Base-by-base conservation (phyloP, 2,329 filamentous ascomycete species). In the Xylaria sp. region DNA sequence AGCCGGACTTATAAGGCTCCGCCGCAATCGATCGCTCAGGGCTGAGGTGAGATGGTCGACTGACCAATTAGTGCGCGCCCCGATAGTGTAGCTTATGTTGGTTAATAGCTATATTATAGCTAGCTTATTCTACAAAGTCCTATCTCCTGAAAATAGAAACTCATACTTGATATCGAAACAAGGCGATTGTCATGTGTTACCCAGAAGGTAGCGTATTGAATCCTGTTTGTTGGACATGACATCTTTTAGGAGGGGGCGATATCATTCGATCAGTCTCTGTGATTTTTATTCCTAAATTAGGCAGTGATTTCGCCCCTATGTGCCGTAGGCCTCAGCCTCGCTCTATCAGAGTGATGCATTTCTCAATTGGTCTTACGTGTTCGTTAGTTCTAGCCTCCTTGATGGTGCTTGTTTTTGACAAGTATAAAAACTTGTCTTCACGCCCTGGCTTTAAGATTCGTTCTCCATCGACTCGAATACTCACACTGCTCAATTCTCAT, bases 11-110 rank as follows among this genome's bases (percentile, higher is more conserved):
- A 44, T 42, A 60, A 63, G 46, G 10, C 46, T n/a, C 40, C 54
- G 48, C 48, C 48, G 56, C 38, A 40, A 59, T 49, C 44, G 31
- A 49, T 36, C 36, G 17, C 33, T 40, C 11, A 40, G 10, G 31
- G 23, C 48, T 67, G 48, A 67, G 44, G 60, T 67, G 26, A 64
- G 60, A 67, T 64, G n/a, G 20, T 40, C 15, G 23, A 36, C 31
- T 7, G 9, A 15, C 60, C 54, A 64, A 49, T 67, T 26, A 60
- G 3, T 33, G 15, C 9, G 11, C 13, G 44, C 4, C 48, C 56
- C 33, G 51, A 33, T 13, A 48, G 17, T 15, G 49, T 48, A 23
- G 48, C n/a, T 33, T 20, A 38, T 17, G 65, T 64, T 59, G 31
- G 46, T 48, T 28, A 26, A 6, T 3, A 13, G 15, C 17, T 36